A percentile compares a stretch with the other conserved stretches of the same genome.
Evolutionary conservation across 805 yeast genomes (phyloP).

Genomic region (Metschnikowia aberdeeniae): DNA sequence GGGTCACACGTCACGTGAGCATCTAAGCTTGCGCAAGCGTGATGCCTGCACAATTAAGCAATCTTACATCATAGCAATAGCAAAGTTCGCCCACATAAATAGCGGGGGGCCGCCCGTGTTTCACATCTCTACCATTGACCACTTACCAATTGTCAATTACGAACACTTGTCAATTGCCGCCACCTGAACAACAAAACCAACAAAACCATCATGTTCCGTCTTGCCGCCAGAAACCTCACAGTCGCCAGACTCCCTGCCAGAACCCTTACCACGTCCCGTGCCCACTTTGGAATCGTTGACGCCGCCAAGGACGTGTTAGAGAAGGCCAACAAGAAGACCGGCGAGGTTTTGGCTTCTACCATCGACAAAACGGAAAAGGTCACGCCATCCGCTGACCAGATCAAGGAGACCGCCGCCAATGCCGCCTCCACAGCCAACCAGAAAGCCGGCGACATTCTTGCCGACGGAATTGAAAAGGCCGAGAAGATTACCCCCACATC

Average conservation of each 20-base stretch:
- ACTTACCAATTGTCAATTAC: neutral
- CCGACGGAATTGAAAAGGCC: slow-evolving; percentile 29
- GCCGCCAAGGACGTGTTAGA: slow-evolving; percentile 33
- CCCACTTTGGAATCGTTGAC: slow-evolving; percentile 24
- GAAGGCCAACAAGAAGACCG: slow-evolving; percentile 36
- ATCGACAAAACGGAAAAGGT: slow-evolving; percentile 33
- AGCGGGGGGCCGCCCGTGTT: neutral
- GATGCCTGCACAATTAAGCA: neutral
- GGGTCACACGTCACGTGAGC: too few relatives aligned
- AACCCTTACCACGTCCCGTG: slow-evolving; percentile 9
- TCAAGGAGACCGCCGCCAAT: slow-evolving; percentile 20
- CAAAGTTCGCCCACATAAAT: slow-evolving; percentile 1
- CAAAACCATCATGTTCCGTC: slow-evolving; percentile 11
- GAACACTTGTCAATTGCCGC: too few relatives aligned
- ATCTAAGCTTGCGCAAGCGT: too few relatives aligned
- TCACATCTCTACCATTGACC: neutral
- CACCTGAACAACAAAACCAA: neutral
- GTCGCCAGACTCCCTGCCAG: slow-evolving; percentile 11
- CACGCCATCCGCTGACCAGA: slow-evolving; percentile 18
- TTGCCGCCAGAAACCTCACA: slow-evolving; percentile 11
- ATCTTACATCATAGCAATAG: slow-evolving; percentile 11
- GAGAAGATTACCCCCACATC: slow-evolving; percentile 14
- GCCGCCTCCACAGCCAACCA: slow-evolving; percentile 23
- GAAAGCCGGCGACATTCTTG: slow-evolving; percentile 29
- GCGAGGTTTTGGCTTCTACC: slow-evolving; percentile 38